Evolutionary conservation across 1,284 basidiomycete genomes (phyloP).

Genomic region (Anthracocystis walkeri): DNA sequence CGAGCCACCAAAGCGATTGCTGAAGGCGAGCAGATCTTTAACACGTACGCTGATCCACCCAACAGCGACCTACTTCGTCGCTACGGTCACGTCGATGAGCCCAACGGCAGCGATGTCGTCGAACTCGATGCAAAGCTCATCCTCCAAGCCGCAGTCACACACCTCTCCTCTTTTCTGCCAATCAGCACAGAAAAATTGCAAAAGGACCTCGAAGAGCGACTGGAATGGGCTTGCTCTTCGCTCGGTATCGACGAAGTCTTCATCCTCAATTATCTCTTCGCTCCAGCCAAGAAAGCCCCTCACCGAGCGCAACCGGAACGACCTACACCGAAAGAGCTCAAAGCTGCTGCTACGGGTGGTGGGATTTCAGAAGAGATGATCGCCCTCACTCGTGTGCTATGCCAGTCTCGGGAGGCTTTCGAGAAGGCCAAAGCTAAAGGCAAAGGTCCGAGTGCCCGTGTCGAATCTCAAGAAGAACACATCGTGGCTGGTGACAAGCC

Average conservation of each 20-base stretch:
- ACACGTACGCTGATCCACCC: slow-evolving; percentile 94
- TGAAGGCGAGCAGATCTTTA: slow-evolving; percentile 87
- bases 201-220: slow-evolving; percentile 39
- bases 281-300: slow-evolving; percentile 43
- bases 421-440: slow-evolving; percentile 76
- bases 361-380: slow-evolving; percentile 77
- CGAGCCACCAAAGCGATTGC: slow-evolving; percentile 80
- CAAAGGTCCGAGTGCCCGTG: slow-evolving; percentile 81
- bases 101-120: slow-evolving; percentile 88
- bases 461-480: slow-evolving; percentile 71
- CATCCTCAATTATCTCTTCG: slow-evolving; percentile 60
- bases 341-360: slow-evolving; percentile 71
- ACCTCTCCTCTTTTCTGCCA: slow-evolving; percentile 14
- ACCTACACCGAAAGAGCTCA: slow-evolving; percentile 40
- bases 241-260: slow-evolving; percentile 64
- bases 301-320: slow-evolving; percentile 43
- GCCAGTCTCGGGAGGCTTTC: slow-evolving; percentile 77
- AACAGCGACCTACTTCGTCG: slow-evolving; percentile 93
- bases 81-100: slow-evolving; percentile 92
- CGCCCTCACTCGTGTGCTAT: slow-evolving; percentile 79
- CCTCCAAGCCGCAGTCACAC: slow-evolving; percentile 71
- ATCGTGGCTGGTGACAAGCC: background rate
- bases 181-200: slow-evolving; percentile 14
- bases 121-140: slow-evolving; percentile 86
- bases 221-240: slow-evolving; percentile 60